These are phyloP conservation scores for Astraeus odoratus DNA, from an alignment of 768 basidiomycete species.

Conservation along the genomic window DNA sequence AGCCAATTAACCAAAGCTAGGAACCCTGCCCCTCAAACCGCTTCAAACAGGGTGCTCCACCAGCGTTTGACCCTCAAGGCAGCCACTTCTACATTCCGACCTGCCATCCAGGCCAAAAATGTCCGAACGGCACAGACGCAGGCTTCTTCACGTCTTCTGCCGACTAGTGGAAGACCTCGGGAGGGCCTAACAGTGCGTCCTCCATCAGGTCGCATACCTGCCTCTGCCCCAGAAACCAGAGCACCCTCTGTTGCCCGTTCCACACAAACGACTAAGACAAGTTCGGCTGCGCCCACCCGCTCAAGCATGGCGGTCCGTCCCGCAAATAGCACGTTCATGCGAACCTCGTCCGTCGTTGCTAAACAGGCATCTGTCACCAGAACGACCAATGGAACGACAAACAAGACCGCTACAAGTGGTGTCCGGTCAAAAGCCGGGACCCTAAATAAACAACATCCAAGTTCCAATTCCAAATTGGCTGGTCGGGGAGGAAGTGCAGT, in stretches of 20 bases:
- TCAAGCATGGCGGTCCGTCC: constrained; percentile 5
- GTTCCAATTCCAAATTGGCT: constrained; percentile 15
- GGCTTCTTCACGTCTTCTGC: no score
- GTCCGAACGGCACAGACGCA: no score
- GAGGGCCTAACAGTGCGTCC: constrained; percentile 8
- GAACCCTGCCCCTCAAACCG: neutral
- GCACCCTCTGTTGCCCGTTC: constrained; percentile 11
- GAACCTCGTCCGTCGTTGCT: constrained; percentile 5
- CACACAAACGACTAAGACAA: constrained; percentile 11
- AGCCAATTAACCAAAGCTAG: constrained; percentile 1
- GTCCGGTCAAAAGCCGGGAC: constrained; percentile 19
- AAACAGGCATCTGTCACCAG: constrained; percentile 5
- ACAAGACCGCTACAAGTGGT: neutral
- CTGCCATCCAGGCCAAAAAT: no score
- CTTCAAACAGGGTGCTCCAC: neutral
- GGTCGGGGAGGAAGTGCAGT: constrained; percentile 15
- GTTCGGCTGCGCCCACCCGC: constrained; percentile 6
- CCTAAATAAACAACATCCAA: constrained; percentile 18
- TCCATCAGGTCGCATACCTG: constrained; percentile 2
- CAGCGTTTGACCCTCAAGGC: neutral
- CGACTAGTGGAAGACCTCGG: no score
- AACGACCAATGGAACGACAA: neutral
- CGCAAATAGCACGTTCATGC: constrained; percentile 5
- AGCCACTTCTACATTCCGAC: constrained; percentile 2
- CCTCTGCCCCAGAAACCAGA: constrained; percentile 16